Evolutionary conservation across 768 basidiomycete species (phyloP), one percentile per base, ranked within the genome.

Genomic region (Clitopilus passeckerianus): DNA sequence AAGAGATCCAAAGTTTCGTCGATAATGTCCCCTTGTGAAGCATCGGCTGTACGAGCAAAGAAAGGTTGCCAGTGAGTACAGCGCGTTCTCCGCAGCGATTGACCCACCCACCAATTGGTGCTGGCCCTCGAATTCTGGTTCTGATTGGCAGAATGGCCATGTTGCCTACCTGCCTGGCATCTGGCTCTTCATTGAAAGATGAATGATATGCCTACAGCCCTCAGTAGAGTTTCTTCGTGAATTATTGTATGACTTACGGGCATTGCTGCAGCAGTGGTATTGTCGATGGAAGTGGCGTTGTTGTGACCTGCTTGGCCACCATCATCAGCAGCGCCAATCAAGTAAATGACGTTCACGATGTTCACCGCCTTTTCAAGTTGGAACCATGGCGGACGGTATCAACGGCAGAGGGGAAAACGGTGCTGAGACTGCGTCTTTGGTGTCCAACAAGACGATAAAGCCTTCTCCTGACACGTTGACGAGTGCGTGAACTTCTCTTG

Each of bases 1-100:
- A 99, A 99, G 61, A 98, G 86, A 75, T 96, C 92, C 52, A 99
- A 80, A 1, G 94, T 89, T 75, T 99, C 97, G 74, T 98, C 95
- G 64, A 98, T 83, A 66, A 98, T 94, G 73, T 99, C 97, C 24
- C 85, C 82, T 61, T 86, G 77, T 8, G 84, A 82, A 1, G 86
- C 80, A 71, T 96, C 93, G 58, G 89, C 95, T 95, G 70, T 27
- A 59, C 57, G 60, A 33, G 34, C 33, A 5, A 18, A 18, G 46
- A 41, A 60, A 43, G 53, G 65, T 35, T 60, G 56, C 60, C 34
- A 58, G 33, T 58, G 62, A 60, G 60, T 56, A 60, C 60, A 58
- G 59, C 27, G 58, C 20, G 54, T 57, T 52, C 63, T 57, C 60
- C 57, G 53, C 50, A 57, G 58, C 46, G 56, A 5, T 54, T 54